Percentiles rank a stretch among this genome's conserved stretches.
These are phyloP conservation scores for Backusella tarrabulga DNA, from an alignment of 192 early-diverging fungal species.

Conservation along the genomic window DNA sequence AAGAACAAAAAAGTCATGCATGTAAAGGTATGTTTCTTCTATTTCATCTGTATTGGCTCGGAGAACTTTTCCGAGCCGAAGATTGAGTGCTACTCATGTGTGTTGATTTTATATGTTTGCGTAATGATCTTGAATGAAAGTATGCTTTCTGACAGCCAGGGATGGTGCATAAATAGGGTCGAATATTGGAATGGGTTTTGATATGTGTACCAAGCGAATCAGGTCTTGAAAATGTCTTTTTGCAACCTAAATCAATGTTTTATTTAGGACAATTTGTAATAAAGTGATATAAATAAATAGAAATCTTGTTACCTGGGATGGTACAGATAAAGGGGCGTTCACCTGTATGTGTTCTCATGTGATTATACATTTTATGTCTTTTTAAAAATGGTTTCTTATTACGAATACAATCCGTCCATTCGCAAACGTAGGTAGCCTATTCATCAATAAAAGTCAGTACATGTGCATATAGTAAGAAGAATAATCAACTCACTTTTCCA, in stretches of 20 bases:
- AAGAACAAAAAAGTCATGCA: background rate
- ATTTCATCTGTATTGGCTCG: background rate
- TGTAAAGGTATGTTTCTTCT: background rate
- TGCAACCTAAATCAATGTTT: slow-evolving; percentile 44
- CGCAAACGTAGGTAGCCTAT: slow-evolving; percentile 44
- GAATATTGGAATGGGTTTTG: slow-evolving; percentile 53
- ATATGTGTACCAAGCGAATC: slow-evolving; percentile 67
- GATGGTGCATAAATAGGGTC: slow-evolving; percentile 48
- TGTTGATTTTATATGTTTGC: slow-evolving; percentile 53
- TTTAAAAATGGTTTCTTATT: slow-evolving; percentile 62
- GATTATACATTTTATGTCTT: slow-evolving; percentile 66
- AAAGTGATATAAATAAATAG: background rate
- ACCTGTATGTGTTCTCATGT: slow-evolving; percentile 71
- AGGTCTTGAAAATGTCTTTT: slow-evolving; percentile 68
- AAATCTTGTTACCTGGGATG: slow-evolving; percentile 30
- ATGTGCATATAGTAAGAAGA: background rate
- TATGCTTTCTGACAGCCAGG: slow-evolving; percentile 56
- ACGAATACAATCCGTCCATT: slow-evolving; percentile 45
- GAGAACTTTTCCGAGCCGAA: background rate
- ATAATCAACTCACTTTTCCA: slow-evolving; percentile 42
- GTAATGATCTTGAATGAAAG: slow-evolving; percentile 55
- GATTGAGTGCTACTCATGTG: background rate
- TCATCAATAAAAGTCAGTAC: no score
- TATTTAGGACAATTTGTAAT: background rate
- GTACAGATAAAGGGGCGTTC: slow-evolving; percentile 69